Evolutionary conservation across 306 rosid genomes (phyloP).

Genomic region (Phaseolus lunatus): DNA sequence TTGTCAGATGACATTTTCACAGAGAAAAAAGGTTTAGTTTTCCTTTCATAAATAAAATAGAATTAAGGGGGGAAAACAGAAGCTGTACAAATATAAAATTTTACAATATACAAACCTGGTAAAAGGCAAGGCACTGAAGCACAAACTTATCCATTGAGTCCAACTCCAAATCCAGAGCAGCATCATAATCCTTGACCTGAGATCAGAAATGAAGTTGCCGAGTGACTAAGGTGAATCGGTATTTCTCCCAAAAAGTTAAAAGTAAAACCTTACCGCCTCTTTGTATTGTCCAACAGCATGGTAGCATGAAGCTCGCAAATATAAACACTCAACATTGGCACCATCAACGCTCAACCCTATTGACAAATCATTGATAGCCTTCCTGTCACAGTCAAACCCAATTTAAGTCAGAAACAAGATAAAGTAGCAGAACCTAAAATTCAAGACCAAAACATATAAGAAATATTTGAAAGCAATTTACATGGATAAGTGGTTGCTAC

Average conservation of each 20-base stretch:
- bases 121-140: constrained; percentile 91
- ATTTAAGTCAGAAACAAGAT: constrained; percentile 38
- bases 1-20: not conserved
- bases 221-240: constrained; percentile 37
- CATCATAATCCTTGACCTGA: constrained; percentile 95
- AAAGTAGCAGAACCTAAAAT: constrained; percentile 27
- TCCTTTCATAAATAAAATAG: constrained; percentile 11
- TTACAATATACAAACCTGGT: constrained; percentile 67
- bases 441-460: constrained; percentile 11
- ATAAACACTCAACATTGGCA: constrained; percentile 81
- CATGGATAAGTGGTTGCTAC: constrained; percentile 17
- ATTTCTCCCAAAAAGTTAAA: constrained; percentile 33
- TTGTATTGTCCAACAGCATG: constrained; percentile 90
- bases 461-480: constrained; percentile 32
- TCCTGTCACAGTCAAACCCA: constrained; percentile 61
- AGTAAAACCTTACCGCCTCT: constrained; percentile 70
- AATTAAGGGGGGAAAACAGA: not conserved
- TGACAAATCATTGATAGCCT: constrained; percentile 86
- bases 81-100: not conserved
- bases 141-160: constrained; percentile 91
- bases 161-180: constrained; percentile 93
- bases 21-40: constrained; percentile 25
- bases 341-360: constrained; percentile 73
- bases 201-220: constrained; percentile 42
- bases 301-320: constrained; percentile 93